A percentile compares a stretch with the other conserved stretches of the same genome.
These are phyloP conservation scores for Xylariomycetidae sp. DNA, from an alignment of 2,329 filamentous ascomycete genomes.

Conservation along the genomic window DNA sequence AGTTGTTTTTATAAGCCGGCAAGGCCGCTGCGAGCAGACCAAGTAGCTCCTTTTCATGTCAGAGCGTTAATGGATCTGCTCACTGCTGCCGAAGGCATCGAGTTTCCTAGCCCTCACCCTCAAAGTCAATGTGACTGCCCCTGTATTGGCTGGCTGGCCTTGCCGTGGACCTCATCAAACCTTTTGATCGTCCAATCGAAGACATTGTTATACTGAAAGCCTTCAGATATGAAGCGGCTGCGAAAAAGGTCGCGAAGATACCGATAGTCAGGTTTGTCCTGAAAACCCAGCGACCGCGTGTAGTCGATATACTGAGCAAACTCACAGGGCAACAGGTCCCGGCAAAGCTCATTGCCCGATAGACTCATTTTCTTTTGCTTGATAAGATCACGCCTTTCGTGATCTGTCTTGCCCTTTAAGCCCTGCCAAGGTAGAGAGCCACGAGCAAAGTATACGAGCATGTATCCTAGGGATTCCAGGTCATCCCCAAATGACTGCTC, in stretches of 20 bases:
- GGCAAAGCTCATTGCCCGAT: slow-evolving; percentile 67
- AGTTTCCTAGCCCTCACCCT: too few species aligned
- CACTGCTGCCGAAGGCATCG: too few species aligned
- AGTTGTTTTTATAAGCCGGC: too few species aligned
- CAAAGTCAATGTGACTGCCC: too few species aligned
- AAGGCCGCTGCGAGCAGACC: too few species aligned
- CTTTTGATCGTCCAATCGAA: slow-evolving; percentile 60
- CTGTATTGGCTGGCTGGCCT: slow-evolving; percentile 6
- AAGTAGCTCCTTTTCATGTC: too few species aligned
- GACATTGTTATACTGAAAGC: slow-evolving; percentile 72
- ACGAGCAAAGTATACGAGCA: slow-evolving; percentile 74
- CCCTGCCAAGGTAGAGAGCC: slow-evolving; percentile 71
- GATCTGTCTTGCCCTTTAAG: slow-evolving; percentile 67
- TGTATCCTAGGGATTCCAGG: slow-evolving; percentile 69
- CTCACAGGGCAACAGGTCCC: slow-evolving; percentile 64
- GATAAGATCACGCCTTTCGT: slow-evolving; percentile 67
- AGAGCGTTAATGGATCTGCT: too few species aligned
- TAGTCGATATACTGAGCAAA: slow-evolving; percentile 74
- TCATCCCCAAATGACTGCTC: slow-evolving; percentile 71
- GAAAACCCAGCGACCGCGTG: slow-evolving; percentile 67
- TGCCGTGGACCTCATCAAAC: slow-evolving; percentile 7
- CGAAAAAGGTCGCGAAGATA: slow-evolving; percentile 51
- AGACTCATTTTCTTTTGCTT: slow-evolving; percentile 79
- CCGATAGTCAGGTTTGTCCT: slow-evolving; percentile 73
- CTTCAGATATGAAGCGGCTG: slow-evolving; percentile 67